Evolutionary conservation across 140 eudicot genomes (phyloP).

Genomic region (Bidens hawaiensis): DNA sequence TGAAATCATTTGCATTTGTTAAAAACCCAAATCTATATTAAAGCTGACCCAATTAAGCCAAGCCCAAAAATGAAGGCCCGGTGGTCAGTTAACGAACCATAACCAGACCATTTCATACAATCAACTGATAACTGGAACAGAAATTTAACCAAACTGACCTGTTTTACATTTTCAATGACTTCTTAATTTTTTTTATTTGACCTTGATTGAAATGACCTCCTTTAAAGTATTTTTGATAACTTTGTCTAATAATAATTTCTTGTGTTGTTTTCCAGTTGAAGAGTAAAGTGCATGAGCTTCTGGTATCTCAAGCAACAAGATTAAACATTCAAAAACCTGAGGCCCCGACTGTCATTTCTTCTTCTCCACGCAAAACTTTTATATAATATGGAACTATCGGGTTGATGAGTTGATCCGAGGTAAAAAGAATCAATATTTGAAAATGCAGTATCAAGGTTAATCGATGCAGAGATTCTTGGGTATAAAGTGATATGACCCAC

Average conservation of each 20-base stretch:
- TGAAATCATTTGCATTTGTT: neutral
- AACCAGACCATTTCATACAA: neutral
- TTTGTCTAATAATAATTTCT: neutral
- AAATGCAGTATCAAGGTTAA: conserved; percentile 1
- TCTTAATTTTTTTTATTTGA: no score
- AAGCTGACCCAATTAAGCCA: neutral
- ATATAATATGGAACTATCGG: conserved; percentile 7
- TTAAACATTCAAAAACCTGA: conserved; percentile 33
- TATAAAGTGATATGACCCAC: neutral
- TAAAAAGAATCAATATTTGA: neutral
- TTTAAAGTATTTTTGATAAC: neutral
- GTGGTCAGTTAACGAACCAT: neutral
- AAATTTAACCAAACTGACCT: neutral
- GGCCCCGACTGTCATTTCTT: conserved; percentile 13
- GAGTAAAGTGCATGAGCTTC: conserved; percentile 62
- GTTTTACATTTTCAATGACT: no score
- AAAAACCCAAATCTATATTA: neutral
- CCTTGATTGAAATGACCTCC: no score
- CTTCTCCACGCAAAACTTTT: conserved; percentile 22
- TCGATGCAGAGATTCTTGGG: conserved; percentile 4
- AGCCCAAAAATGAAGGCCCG: no score
- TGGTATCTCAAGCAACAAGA: conserved; percentile 57
- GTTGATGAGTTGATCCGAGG: neutral
- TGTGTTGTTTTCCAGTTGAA: conserved; percentile 45
- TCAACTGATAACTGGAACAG: neutral